phyloP scores from a whole-genome alignment of 2,329 filamentous ascomycete genomes.

The Arthrinium phaeospermum region DNA sequence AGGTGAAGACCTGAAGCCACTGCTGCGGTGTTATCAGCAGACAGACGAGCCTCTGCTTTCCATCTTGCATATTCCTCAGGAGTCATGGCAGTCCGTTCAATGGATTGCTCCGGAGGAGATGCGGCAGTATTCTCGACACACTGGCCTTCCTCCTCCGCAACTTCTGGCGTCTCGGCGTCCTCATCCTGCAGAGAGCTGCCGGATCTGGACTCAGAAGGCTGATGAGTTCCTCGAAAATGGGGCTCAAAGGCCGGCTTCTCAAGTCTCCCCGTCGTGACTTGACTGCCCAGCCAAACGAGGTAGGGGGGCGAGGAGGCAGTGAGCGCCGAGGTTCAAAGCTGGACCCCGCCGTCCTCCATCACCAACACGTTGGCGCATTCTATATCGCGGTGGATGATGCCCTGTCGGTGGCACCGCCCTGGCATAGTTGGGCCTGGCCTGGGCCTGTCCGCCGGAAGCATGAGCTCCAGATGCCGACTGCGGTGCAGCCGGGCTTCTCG shows the following conservation, averaged over 20 bases:
- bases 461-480: too few relatives aligned
- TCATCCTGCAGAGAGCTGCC: background rate
- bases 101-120: background rate
- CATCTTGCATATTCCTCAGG: background rate
- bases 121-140: background rate
- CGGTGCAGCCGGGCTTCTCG: too few relatives aligned
- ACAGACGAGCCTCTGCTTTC: background rate
- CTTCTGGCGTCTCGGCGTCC: background rate
- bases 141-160: background rate
- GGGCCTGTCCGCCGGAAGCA: too few relatives aligned
- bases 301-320: too few relatives aligned
- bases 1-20: background rate
- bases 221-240: background rate
- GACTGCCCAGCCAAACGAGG: too few relatives aligned
- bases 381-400: too few relatives aligned
- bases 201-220: background rate
- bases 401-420: too few relatives aligned
- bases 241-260: slow-evolving; percentile 7
- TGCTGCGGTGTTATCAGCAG: background rate
- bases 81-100: background rate
- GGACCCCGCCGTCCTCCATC: too few relatives aligned
- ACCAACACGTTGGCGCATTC: too few relatives aligned
- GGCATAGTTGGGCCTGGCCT: too few relatives aligned
- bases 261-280: too few relatives aligned
- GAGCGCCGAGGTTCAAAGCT: too few relatives aligned